These are phyloP conservation scores for Austroboletus novae-zelandiae DNA, from an alignment of 1,284 basidiomycete species.

Conservation along the genomic window DNA sequence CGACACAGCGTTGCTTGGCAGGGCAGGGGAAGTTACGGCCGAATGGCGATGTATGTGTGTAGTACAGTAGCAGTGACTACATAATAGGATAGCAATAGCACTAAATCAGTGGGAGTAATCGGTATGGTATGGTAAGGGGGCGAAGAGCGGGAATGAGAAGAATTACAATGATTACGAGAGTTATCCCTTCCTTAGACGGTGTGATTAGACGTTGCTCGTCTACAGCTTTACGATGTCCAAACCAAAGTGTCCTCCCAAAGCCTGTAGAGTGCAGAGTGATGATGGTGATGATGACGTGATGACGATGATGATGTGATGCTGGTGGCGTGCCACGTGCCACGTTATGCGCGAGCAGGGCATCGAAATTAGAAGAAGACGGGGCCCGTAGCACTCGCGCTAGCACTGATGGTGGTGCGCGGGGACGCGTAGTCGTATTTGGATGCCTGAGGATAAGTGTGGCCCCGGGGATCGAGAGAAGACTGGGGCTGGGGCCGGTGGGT, in stretches of 20 bases:
- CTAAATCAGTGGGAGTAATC: slow-evolving; percentile 1
- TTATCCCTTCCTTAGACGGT: slow-evolving; percentile 12
- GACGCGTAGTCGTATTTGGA: slow-evolving; percentile 33
- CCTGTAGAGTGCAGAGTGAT: background rate
- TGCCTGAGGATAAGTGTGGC: slow-evolving; percentile 27
- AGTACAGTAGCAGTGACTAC: slow-evolving; percentile 20
- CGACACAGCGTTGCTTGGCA: background rate
- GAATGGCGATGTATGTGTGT: slow-evolving; percentile 3
- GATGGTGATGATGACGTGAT: background rate
- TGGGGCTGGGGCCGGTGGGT: slow-evolving; percentile 11
- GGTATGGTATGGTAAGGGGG: slow-evolving; percentile 8
- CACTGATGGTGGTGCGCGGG: slow-evolving; percentile 42
- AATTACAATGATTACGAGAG: slow-evolving; percentile 16
- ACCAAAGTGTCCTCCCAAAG: slow-evolving; percentile 2
- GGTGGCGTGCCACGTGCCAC: background rate
- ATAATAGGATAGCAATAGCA: slow-evolving; percentile 4
- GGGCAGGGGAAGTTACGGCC: slow-evolving; percentile 4
- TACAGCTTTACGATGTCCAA: slow-evolving; percentile 4
- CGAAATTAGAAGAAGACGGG: slow-evolving; percentile 44
- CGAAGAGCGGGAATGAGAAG: slow-evolving; percentile 1
- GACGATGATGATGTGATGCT: background rate
- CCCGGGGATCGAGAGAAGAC: slow-evolving; percentile 19
- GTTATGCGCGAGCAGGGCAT: background rate
- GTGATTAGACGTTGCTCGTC: slow-evolving; percentile 19
- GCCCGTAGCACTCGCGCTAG: slow-evolving; percentile 42